Evolutionary conservation across 2,329 filamentous ascomycete species (phyloP), one percentile per base, ranked within the genome.

Genomic region (Pseudogymnoascus sp.): DNA sequence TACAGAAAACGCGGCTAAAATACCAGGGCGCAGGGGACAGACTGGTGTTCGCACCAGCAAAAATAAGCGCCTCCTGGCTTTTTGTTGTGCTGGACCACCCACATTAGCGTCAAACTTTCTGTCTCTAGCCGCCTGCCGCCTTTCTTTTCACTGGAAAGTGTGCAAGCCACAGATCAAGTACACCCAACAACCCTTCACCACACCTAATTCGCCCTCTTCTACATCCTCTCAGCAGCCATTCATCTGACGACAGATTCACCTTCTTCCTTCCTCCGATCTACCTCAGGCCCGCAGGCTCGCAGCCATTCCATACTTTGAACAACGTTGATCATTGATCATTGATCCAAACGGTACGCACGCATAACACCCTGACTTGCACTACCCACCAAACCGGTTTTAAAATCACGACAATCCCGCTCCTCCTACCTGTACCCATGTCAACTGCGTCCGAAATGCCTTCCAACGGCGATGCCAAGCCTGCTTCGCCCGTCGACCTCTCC

Each of bases 401-500:
- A 12, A 31, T 9, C 48, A 15, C 48, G 15, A 55, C 29, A 55
- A 21, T 33, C 48, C 33, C 27, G 27, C 48, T 33, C 29, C 29
- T 33, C n/a, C 33, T 3, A 33, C 27, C 48, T 55, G 48, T 55
- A 55, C 29, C 27, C 58, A 72, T 71, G 69, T 67, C 69, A 35
- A 61, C 68, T n/a, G 67, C 66, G 45, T 64, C 65, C 55, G 64
- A 67, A 62, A 61, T 66, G 31, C 64, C 68, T 15, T 55, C 60
- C 42, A 64, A 64, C 63, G 64, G 60, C 45, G 64, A 64, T 35
- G 59, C 58, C 10, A 65, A 65, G 13, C 62, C 67, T 27, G 64
- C 66, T 10, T 66, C 83, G 70, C 85, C 85, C 73, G 85, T 87
- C 74, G 85, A 88, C 68, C 79, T 87, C 64, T 85, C 83, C 64